Evolutionary conservation across 2,329 filamentous ascomycete species (phyloP).

Genomic region (Fusarium sp.): DNA sequence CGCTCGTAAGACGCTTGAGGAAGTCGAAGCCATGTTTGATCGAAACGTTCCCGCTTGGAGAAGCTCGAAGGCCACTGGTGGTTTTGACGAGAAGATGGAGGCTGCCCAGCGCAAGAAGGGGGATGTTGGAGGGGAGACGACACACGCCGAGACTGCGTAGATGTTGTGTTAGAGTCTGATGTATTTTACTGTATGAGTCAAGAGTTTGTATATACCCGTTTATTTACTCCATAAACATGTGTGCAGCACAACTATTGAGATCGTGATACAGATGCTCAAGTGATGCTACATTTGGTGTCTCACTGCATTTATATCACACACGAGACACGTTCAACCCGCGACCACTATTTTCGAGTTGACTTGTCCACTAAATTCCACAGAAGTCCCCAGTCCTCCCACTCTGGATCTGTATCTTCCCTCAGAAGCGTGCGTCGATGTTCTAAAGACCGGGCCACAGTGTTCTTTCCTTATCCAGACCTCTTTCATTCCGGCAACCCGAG

Average conservation of each 20-base stretch:
- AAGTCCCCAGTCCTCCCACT: too few relatives aligned
- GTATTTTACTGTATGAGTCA: neutral
- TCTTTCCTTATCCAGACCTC: neutral
- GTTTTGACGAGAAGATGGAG: constrained; percentile 37
- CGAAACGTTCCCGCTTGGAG: constrained; percentile 41
- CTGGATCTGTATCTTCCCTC: too few relatives aligned
- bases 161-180: neutral
- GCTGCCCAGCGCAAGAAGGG: constrained; percentile 38
- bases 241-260: neutral
- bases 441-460: neutral
- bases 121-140: constrained; percentile 21
- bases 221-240: neutral
- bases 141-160: constrained; percentile 39
- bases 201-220: neutral
- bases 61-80: constrained; percentile 22
- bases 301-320: neutral
- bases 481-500: neutral
- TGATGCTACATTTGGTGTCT: neutral
- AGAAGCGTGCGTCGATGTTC: too few relatives aligned
- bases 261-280: neutral
- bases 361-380: too few relatives aligned
- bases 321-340: neutral
- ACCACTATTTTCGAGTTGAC: too few relatives aligned
- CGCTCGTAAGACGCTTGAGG: constrained; percentile 48
- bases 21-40: constrained; percentile 42